Conservation (phyloP, 2,329 filamentous ascomycete species). For the Phaeoacremonium minimum region DNA sequence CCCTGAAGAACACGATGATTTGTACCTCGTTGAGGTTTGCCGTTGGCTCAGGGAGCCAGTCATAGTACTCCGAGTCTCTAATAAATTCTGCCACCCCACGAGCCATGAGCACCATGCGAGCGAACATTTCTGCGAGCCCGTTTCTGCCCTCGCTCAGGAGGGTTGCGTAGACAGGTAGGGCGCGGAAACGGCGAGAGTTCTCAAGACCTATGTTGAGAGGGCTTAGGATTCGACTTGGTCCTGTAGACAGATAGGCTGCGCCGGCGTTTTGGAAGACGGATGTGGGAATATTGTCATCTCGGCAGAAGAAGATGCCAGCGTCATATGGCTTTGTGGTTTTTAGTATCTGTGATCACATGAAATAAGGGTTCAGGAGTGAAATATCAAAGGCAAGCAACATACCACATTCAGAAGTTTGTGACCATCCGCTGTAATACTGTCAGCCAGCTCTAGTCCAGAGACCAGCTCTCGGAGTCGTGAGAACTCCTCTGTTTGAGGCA, state of each 20-base stretch:
- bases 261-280: slow-evolving; percentile 78
- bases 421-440: slow-evolving; percentile 81
- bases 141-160: slow-evolving; percentile 68
- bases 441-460: slow-evolving; percentile 72
- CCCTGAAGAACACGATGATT: slow-evolving; percentile 72
- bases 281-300: slow-evolving; percentile 52
- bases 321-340: slow-evolving; percentile 73
- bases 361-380: too few species aligned
- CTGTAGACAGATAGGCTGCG: slow-evolving; percentile 68
- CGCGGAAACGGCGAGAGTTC: slow-evolving; percentile 87
- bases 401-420: slow-evolving; percentile 93
- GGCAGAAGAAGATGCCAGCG: slow-evolving; percentile 82
- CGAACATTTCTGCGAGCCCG: slow-evolving; percentile 67
- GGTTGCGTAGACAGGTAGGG: slow-evolving; percentile 82
- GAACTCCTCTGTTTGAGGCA: slow-evolving; percentile 57
- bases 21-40: slow-evolving; percentile 48
- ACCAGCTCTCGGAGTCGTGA: slow-evolving; percentile 40
- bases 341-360: too few species aligned
- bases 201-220: slow-evolving; percentile 85
- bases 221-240: slow-evolving; percentile 55
- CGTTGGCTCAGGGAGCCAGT: slow-evolving; percentile 52
- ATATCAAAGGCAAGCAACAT: slow-evolving; percentile 31
- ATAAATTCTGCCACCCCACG: slow-evolving; percentile 64
- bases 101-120: slow-evolving; percentile 68
- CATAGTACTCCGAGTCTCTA: slow-evolving; percentile 55